Conservation (phyloP, 2,329 filamentous ascomycete species). For the Eutypa lata region DNA sequence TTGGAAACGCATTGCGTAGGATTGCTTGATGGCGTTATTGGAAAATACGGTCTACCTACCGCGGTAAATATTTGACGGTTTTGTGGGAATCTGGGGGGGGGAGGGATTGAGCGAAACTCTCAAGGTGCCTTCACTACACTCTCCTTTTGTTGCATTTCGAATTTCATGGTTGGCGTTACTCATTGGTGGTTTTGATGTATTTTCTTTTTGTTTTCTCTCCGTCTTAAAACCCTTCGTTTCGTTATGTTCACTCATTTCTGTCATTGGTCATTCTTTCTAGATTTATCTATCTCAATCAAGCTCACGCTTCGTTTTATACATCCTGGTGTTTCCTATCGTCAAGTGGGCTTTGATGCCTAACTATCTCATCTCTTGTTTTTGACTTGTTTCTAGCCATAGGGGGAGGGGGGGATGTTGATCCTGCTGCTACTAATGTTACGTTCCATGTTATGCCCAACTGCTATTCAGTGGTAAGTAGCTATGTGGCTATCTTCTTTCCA, state of each 20-base stretch:
- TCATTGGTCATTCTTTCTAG: neutral
- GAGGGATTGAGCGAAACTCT: neutral
- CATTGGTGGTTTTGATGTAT: neutral
- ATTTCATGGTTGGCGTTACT: neutral
- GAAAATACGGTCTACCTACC: neutral
- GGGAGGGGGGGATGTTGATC: no score
- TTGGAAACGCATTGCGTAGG: neutral
- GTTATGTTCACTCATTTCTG: neutral
- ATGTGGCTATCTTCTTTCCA: neutral
- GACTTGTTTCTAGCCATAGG: no score
- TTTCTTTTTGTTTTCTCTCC: neutral
- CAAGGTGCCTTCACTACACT: neutral
- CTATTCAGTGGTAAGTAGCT: neutral
- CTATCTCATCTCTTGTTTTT: no score
- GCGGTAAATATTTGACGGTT: neutral
- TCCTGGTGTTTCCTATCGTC: no score
- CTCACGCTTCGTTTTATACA: no score
- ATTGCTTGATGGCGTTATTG: neutral
- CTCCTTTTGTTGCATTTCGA: neutral
- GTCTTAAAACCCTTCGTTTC: no score
- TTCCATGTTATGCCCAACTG: no score
- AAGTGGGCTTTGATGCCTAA: no score
- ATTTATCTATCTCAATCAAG: neutral
- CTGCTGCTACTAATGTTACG: no score
- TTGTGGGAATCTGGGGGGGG: neutral